phyloP scores from a whole-genome alignment of 108 stramenopile species.

The Cyclotella cryptica region DNA sequence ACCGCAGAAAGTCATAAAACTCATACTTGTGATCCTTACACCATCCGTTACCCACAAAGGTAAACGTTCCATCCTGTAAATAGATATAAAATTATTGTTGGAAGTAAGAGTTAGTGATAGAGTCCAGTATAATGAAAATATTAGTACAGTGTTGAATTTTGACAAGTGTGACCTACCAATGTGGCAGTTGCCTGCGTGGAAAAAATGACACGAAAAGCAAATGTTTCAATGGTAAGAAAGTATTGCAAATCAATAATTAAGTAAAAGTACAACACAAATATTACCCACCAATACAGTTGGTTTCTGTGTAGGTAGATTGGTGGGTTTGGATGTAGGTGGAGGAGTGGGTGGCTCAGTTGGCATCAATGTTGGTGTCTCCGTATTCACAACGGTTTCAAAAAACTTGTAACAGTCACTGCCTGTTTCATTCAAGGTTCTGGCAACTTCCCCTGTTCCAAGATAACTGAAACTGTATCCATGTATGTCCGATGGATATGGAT shows the following conservation, averaged over 20 bases:
- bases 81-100: background rate
- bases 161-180: background rate
- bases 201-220: background rate
- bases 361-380: slow-evolving; percentile 15
- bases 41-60: slow-evolving; percentile 7
- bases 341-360: slow-evolving; percentile 24
- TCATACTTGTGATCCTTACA: background rate
- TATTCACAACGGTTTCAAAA: slow-evolving; percentile 1
- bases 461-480: slow-evolving; percentile 3
- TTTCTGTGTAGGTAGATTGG: background rate
- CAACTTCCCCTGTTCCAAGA: slow-evolving; percentile 4
- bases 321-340: slow-evolving; percentile 18
- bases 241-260: background rate
- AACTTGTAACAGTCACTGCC: slow-evolving; percentile 7
- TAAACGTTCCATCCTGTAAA: background rate
- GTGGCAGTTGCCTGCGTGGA: background rate
- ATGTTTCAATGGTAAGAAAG: background rate
- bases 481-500: background rate
- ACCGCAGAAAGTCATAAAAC: background rate
- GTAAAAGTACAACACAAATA: background rate
- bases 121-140: too few relatives aligned
- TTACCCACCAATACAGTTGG: background rate
- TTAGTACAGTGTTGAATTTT: background rate
- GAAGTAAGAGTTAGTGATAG: background rate
- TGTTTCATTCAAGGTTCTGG: slow-evolving; percentile 1